A percentile compares a stretch with the other conserved stretches of the same genome.
Evolutionary conservation across 306 rosid genomes (phyloP).

Genomic region (Quercus alba): DNA sequence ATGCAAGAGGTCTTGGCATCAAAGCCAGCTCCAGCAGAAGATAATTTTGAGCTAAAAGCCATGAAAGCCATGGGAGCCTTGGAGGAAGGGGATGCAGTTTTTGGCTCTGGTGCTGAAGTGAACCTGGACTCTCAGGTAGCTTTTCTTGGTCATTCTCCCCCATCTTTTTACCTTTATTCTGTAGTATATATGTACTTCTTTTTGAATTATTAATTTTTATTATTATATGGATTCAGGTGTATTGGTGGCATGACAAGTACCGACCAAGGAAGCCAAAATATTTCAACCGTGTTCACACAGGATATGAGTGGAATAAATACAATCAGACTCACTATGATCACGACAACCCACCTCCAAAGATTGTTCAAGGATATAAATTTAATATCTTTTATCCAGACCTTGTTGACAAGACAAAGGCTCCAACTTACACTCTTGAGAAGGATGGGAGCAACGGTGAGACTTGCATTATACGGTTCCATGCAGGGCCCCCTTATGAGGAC

Average conservation of each 20-base stretch:
- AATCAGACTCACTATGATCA: conserved; percentile 98
- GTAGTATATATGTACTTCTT: not conserved
- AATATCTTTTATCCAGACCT: conserved; percentile 95
- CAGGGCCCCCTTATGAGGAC: conserved; percentile 95
- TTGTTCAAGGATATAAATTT: conserved; percentile 92
- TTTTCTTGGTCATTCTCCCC: conserved; percentile 1
- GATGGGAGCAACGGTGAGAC: conserved; percentile 92
- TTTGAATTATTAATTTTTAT: not conserved
- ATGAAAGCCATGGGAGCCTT: conserved; percentile 87
- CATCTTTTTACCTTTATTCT: not conserved
- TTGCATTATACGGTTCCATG: conserved; percentile 88
- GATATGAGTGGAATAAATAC: conserved; percentile 97
- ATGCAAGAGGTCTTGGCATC: conserved; percentile 77
- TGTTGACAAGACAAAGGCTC: conserved; percentile 92
- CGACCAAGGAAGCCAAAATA: conserved; percentile 97
- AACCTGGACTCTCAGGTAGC: conserved; percentile 89
- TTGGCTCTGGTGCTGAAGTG: conserved; percentile 90
- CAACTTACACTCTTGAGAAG: conserved; percentile 77
- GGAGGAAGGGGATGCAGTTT: conserved; percentile 98
- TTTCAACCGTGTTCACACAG: conserved; percentile 96
- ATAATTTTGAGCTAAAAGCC: conserved; percentile 83
- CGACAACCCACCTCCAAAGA: conserved; percentile 97
- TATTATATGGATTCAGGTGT: conserved; percentile 59
- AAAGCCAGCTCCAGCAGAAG: conserved; percentile 78
- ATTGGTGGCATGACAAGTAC: conserved; percentile 98